Conservation (phyloP, 345 rosid genomes). For the Bretschneidera sinensis region DNA sequence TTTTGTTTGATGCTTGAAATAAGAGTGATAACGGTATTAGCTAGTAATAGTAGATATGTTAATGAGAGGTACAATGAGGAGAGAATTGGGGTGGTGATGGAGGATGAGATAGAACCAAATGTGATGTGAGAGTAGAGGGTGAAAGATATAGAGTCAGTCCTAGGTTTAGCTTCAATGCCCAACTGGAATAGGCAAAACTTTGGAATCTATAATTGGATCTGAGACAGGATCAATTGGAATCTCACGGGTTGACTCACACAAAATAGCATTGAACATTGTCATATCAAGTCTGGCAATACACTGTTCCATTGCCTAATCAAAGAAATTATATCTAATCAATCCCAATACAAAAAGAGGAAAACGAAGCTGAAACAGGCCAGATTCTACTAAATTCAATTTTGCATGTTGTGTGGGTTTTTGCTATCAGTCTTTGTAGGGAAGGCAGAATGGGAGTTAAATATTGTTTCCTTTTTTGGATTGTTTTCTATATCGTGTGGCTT, state of each 20-base stretch:
- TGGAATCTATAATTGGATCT: constrained; percentile 85
- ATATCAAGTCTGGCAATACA: constrained; percentile 83
- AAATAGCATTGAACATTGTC: constrained; percentile 95
- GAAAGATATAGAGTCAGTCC: constrained; percentile 79
- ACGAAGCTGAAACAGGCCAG: constrained; percentile 35
- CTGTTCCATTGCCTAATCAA: constrained; percentile 72
- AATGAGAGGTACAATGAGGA: no score
- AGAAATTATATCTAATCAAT: constrained; percentile 11
- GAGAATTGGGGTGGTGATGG: constrained; percentile 43
- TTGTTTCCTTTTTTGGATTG: neutral
- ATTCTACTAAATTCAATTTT: constrained; percentile 5
- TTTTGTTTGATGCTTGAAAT: no score
- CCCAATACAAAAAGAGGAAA: neutral
- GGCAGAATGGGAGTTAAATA: neutral
- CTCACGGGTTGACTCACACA: constrained; percentile 87
- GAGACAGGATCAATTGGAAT: constrained; percentile 93
- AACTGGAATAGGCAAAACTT: constrained; percentile 88
- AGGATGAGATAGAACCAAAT: constrained; percentile 65
- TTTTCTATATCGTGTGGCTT: no score
- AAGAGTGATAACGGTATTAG: neutral
- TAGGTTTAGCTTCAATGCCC: constrained; percentile 93
- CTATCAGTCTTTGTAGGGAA: no score
- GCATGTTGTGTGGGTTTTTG: no score
- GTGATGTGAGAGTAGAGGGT: constrained; percentile 84
- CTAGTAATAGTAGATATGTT: constrained; percentile 10